Percentiles rank a stretch among this genome's conserved stretches.
Conservation (phyloP, 2,329 filamentous ascomycete species). For the Thielaviopsis punctulata region DNA sequence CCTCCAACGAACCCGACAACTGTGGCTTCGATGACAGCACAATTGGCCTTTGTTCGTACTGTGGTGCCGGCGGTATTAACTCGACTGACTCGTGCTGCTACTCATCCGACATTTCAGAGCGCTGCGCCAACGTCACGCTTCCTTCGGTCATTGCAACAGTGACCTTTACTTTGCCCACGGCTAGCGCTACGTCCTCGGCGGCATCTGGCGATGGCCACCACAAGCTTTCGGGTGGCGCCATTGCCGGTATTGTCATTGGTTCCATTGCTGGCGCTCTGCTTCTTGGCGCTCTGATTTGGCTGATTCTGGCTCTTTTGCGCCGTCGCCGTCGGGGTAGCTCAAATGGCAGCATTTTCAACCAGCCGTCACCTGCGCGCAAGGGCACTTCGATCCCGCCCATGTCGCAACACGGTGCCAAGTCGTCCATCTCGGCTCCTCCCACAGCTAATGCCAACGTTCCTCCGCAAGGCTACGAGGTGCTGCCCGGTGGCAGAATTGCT, state of each 20-base stretch:
- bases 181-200: conserved; percentile 26
- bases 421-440: conserved; percentile 10
- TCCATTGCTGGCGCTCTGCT: conserved; percentile 53
- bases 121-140: conserved; percentile 60
- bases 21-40: conserved; percentile 66
- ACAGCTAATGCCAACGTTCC: conserved; percentile 13
- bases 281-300: conserved; percentile 50
- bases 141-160: conserved; percentile 59
- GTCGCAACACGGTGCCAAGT: conserved; percentile 13
- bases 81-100: conserved; percentile 92
- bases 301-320: conserved; percentile 37
- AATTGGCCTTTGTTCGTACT: conserved; percentile 73
- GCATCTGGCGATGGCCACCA: conserved; percentile 15
- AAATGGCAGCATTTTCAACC: conserved; percentile 63
- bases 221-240: conserved; percentile 61
- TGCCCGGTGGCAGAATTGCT: conserved; percentile 78
- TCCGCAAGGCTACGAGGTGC: conserved; percentile 46
- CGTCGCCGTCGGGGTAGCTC: conserved; percentile 44
- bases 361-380: conserved; percentile 57
- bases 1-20: conserved; percentile 65
- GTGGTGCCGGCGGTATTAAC: conserved; percentile 66
- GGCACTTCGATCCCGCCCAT: conserved; percentile 26
- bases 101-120: conserved; percentile 54
- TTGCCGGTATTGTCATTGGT: conserved; percentile 81
- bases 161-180: conserved; percentile 33